Conservation (phyloP, 495 filamentous ascomycete genomes). For the Polyplosphaeria fusca region DNA sequence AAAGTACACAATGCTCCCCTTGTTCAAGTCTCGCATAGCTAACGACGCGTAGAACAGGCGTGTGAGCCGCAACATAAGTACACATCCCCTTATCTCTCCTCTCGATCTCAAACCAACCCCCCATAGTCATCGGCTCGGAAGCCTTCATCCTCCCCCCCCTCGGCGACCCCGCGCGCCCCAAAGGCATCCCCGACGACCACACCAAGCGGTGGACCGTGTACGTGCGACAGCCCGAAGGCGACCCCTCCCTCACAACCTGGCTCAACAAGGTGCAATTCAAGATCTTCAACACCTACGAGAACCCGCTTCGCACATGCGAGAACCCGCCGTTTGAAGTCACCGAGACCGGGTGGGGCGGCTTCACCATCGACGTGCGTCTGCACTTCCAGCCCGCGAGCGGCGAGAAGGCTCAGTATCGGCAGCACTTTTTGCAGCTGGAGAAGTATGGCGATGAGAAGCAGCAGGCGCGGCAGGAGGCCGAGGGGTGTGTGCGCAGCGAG, state of each 20-base stretch:
- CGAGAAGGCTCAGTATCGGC: constrained; percentile 89
- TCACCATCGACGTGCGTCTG: constrained; percentile 88
- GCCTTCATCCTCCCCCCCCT: constrained; percentile 77
- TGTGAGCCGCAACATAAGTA: constrained; percentile 70
- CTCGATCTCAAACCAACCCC: neutral
- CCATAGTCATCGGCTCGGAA: constrained; percentile 73
- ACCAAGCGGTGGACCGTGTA: constrained; percentile 95
- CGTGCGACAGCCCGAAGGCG: constrained; percentile 78
- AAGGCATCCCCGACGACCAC: constrained; percentile 65
- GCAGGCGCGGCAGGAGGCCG: constrained; percentile 57
- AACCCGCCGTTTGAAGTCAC: constrained; percentile 76
- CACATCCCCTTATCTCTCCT: neutral
- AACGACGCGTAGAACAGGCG: constrained; percentile 60
- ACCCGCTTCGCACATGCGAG: constrained; percentile 75
- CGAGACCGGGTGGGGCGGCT: constrained; percentile 97
- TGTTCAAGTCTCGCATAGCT: constrained; percentile 11
- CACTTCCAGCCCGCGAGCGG: constrained; percentile 80
- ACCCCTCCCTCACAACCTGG: constrained; percentile 85
- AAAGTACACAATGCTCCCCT: constrained; percentile 45
- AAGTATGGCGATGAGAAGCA: constrained; percentile 82
- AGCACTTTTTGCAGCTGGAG: constrained; percentile 86
- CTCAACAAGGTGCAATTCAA: constrained; percentile 97
- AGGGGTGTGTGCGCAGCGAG: constrained; percentile 67
- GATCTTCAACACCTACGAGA: constrained; percentile 89
- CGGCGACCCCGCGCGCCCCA: constrained; percentile 64